phyloP scores from a whole-genome alignment of 2,329 filamentous ascomycete species.

The Colletotrichum sansevieriae region DNA sequence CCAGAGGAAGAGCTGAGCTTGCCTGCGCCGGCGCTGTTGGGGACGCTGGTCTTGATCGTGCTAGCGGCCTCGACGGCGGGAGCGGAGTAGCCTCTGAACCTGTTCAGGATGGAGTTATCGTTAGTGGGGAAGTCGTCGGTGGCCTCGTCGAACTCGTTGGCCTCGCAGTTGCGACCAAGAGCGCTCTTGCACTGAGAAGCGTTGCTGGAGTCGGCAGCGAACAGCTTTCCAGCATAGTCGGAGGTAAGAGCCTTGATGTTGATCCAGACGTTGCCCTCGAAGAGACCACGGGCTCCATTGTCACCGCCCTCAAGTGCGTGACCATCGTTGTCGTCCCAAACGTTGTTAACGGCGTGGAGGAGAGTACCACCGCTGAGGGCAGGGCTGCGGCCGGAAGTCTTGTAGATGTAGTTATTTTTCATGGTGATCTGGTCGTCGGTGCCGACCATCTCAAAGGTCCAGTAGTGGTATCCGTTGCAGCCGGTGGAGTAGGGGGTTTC shows the following conservation, averaged over 20 bases:
- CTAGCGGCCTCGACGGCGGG: slow-evolving; percentile 27
- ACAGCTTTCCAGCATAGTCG: slow-evolving; percentile 45
- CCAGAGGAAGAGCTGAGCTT: slow-evolving; percentile 29
- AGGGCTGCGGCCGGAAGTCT: slow-evolving; percentile 46
- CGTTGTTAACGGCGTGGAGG: slow-evolving; percentile 50
- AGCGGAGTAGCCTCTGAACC: slow-evolving; percentile 26
- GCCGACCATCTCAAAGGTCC: slow-evolving; percentile 31
- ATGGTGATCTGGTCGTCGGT: slow-evolving; percentile 37
- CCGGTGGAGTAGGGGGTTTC: slow-evolving; percentile 30
- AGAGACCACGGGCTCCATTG: slow-evolving; percentile 43
- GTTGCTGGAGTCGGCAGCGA: slow-evolving; percentile 43
- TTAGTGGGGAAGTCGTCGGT: slow-evolving; percentile 21
- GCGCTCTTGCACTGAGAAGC: slow-evolving; percentile 36
- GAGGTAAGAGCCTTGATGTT: slow-evolving; percentile 44
- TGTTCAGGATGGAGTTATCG: slow-evolving; percentile 27
- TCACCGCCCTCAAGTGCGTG: slow-evolving; percentile 47
- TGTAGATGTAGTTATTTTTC: slow-evolving; percentile 44
- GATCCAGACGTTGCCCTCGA: slow-evolving; percentile 47
- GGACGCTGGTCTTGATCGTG: slow-evolving; percentile 36
- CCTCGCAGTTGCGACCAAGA: slow-evolving; percentile 31
- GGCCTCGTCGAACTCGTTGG: slow-evolving; percentile 29
- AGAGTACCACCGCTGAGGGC: slow-evolving; percentile 47
- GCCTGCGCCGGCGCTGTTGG: slow-evolving; percentile 31
- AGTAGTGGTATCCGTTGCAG: slow-evolving; percentile 37
- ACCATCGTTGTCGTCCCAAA: slow-evolving; percentile 46